These are phyloP conservation scores for Quercus bicolor DNA, from an alignment of 306 rosid species.

Conservation along the genomic window DNA sequence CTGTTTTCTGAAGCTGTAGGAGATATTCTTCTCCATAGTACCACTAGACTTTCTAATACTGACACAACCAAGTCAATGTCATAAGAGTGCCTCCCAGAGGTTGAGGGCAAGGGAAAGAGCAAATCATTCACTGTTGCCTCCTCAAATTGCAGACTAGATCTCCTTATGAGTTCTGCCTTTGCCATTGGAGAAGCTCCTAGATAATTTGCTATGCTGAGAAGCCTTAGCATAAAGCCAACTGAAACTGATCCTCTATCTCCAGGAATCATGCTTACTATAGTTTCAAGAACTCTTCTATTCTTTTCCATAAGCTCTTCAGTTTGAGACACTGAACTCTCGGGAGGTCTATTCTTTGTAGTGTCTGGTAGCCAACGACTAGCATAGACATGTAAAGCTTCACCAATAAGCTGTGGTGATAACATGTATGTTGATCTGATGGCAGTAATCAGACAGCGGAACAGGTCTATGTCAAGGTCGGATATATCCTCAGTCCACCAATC, in stretches of 20 bases:
- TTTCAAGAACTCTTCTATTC: conserved; percentile 55
- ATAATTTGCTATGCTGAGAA: conserved; percentile 45
- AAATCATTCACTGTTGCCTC: conserved; percentile 79
- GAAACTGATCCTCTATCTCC: conserved; percentile 76
- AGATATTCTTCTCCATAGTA: conserved; percentile 65
- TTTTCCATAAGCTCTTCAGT: conserved; percentile 48
- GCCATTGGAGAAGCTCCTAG: conserved; percentile 64
- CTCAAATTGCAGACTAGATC: conserved; percentile 70
- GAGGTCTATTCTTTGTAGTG: conserved; percentile 36
- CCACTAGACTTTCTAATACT: conserved; percentile 70
- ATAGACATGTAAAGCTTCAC: conserved; percentile 94
- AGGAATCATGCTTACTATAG: conserved; percentile 80
- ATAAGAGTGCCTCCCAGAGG: conserved; percentile 50
- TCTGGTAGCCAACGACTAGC: conserved; percentile 74
- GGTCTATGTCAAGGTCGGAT: conserved; percentile 80
- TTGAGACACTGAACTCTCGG: conserved; percentile 40
- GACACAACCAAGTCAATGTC: conserved; percentile 70
- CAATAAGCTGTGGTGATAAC: conserved; percentile 80
- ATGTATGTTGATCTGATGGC: conserved; percentile 66
- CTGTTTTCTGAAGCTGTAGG: conserved; percentile 48
- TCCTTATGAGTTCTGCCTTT: conserved; percentile 65
- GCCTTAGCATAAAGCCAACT: conserved; percentile 74
- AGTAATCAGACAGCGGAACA: conserved; percentile 67
- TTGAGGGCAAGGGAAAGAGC: conserved; percentile 53
- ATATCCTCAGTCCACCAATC: conserved; percentile 99